Conservation (phyloP, 2,329 filamentous ascomycete species). For the Aureobasidium namibiae region DNA sequence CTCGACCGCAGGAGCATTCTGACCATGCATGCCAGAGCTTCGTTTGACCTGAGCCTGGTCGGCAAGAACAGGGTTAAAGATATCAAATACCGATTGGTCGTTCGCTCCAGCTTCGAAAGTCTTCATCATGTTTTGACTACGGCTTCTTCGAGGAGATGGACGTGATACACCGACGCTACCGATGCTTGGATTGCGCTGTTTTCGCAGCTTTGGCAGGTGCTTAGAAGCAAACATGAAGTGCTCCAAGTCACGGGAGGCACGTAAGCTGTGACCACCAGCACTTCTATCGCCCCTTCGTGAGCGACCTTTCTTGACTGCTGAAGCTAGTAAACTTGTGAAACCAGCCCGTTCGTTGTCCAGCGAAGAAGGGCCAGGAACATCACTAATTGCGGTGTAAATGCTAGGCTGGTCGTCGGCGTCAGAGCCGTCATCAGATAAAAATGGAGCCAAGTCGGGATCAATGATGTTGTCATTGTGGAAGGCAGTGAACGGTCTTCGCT, state of each 20-base stretch:
- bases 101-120: slow-evolving; percentile 22
- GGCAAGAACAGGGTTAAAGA: background rate
- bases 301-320: slow-evolving; percentile 65
- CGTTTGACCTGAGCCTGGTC: slow-evolving; percentile 41
- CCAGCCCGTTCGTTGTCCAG: slow-evolving; percentile 65
- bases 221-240: slow-evolving; percentile 57
- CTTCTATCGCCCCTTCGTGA: slow-evolving; percentile 65
- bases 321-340: slow-evolving; percentile 62
- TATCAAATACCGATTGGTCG: background rate
- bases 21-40: slow-evolving; percentile 74
- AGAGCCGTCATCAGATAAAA: slow-evolving; percentile 89
- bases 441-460: slow-evolving; percentile 88
- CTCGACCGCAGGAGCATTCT: slow-evolving; percentile 66
- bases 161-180: slow-evolving; percentile 66
- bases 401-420: slow-evolving; percentile 73
- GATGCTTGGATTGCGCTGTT: slow-evolving; percentile 76
- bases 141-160: slow-evolving; percentile 60
- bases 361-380: slow-evolving; percentile 34
- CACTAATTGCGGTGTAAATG: slow-evolving; percentile 62
- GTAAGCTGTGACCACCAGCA: slow-evolving; percentile 60
- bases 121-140: slow-evolving; percentile 46
- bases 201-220: slow-evolving; percentile 53
- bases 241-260: slow-evolving; percentile 49
- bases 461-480: slow-evolving; percentile 99
- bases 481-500: slow-evolving; percentile 59